Base-by-base conservation (phyloP, 306 rosid species). In the Quercus engelmannii region DNA sequence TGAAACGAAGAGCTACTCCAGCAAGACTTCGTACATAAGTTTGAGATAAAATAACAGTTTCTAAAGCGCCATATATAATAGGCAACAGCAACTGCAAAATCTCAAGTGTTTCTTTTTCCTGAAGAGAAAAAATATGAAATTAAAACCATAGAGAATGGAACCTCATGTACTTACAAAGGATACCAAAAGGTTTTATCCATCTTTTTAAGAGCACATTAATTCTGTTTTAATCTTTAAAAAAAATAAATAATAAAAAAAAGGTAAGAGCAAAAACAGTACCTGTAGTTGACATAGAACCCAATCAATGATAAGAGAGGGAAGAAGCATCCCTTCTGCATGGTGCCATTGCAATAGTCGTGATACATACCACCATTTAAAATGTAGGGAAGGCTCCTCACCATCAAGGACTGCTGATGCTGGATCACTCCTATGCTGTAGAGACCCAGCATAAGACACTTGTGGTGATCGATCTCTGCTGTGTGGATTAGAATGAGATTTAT, bases 311-410 rank as follows among this genome's bases (percentile, higher is more conserved):
- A 90, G 89, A 58, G 98, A 89, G 63, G 99, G 94, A 85, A 89
- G 88, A 77, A 93, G 87, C 51, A 93, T 83, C 74, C 99, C 94
- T 76, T 95, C 98, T 4, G 97, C 93, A 80, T 90, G 91, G 85
- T 91, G 97, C 99, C 98, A 95, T 62, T 90, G 98, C 91, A 95
- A 83, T 25, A 93, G 98, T 55, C 97, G 90, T 55, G 90, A 92
- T 82, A 90, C 82, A 80, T 95, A 91, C 99, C 98, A 88, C 99
- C 99, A 95, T 86, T 83, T 93, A 80, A 90, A 90, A 88, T 95
- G 94, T 76, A 89, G 76, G 46, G 99, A 92, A 70, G 97, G 91
- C 79, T 88, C 97, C 75, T 89, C 93, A 72, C 89, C 88, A 67
- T 89, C 93, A 82, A 85, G 87, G 31, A 80, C 75, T 57, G 92